Evolutionary conservation across 768 basidiomycete species (phyloP).

Genomic region (Tricholomella constricta): DNA sequence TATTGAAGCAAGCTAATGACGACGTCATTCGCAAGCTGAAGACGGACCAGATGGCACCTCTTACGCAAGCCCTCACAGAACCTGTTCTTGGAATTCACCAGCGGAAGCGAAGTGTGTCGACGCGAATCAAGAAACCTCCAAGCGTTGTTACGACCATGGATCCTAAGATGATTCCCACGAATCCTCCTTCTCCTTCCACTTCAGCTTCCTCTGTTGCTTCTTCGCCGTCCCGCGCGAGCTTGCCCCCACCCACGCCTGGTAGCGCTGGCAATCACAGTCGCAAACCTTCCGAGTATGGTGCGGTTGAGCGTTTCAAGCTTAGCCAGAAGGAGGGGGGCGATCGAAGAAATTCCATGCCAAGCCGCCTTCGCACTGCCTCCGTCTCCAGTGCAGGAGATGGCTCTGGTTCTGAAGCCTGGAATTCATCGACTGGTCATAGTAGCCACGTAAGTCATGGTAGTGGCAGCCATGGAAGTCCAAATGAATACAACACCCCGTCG

Average conservation of each 20-base stretch:
- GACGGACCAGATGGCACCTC: slow-evolving; percentile 83
- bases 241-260: slow-evolving; percentile 73
- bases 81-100: slow-evolving; percentile 46
- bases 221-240: slow-evolving; percentile 77
- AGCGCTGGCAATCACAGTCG: slow-evolving; percentile 64
- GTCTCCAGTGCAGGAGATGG: slow-evolving; percentile 81
- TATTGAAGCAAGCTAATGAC: slow-evolving; percentile 97
- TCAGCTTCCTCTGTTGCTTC: slow-evolving; percentile 92
- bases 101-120: slow-evolving; percentile 81
- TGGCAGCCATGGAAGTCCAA: slow-evolving; percentile 24
- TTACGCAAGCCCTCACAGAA: slow-evolving; percentile 73
- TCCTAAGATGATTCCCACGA: slow-evolving; percentile 60
- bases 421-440: slow-evolving; percentile 54
- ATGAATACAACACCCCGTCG: slow-evolving; percentile 68
- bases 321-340: slow-evolving; percentile 78
- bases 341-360: slow-evolving; percentile 82
- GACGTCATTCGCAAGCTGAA: slow-evolving; percentile 96
- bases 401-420: slow-evolving; percentile 76
- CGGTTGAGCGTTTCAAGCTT: slow-evolving; percentile 86
- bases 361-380: slow-evolving; percentile 83
- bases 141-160: slow-evolving; percentile 74
- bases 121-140: slow-evolving; percentile 78
- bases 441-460: slow-evolving; percentile 36
- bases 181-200: slow-evolving; percentile 89
- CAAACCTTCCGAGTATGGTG: slow-evolving; percentile 88